Percentiles rank a stretch among this genome's conserved stretches.
phyloP scores from a whole-genome alignment of 2,329 filamentous ascomycete species.

The Monilinia fructicola region DNA sequence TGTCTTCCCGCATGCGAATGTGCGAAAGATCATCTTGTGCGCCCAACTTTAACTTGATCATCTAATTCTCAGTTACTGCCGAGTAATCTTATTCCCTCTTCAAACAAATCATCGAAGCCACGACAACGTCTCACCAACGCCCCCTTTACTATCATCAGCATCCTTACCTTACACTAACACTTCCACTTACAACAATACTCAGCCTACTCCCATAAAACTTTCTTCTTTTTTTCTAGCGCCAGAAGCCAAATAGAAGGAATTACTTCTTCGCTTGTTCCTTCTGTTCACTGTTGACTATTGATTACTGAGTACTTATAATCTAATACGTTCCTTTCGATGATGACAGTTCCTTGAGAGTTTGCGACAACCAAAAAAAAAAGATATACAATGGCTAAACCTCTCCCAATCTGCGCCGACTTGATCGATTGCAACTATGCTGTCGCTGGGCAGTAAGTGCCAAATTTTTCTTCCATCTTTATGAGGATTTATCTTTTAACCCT shows the following conservation, averaged over 20 bases:
- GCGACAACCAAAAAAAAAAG: slow-evolving; percentile 9
- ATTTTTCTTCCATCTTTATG: slow-evolving; percentile 5
- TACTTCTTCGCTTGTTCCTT: slow-evolving; percentile 13
- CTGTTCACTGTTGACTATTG: background rate
- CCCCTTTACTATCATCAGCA: slow-evolving; percentile 10
- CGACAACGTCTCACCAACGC: slow-evolving; percentile 22
- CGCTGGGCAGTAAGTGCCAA: slow-evolving; percentile 73
- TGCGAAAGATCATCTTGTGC: background rate
- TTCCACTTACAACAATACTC: slow-evolving; percentile 16
- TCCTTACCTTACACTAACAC: background rate
- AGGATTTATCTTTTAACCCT: slow-evolving; percentile 25
- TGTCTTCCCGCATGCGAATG: too few relatives aligned
- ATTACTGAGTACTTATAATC: slow-evolving; percentile 22
- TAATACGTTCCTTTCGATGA: slow-evolving; percentile 33
- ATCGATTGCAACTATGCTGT: slow-evolving; percentile 73
- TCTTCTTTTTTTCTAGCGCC: slow-evolving; percentile 13
- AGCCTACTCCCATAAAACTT: slow-evolving; percentile 7
- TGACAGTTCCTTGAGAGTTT: slow-evolving; percentile 39
- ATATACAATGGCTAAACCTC: slow-evolving; percentile 44
- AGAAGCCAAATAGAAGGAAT: slow-evolving; percentile 21
- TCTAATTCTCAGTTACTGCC: slow-evolving; percentile 15
- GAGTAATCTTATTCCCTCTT: too few relatives aligned
- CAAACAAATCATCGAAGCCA: slow-evolving; percentile 27
- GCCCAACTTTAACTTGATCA: slow-evolving; percentile 7
- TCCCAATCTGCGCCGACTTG: slow-evolving; percentile 53